These are phyloP conservation scores for Cryptococcus depauperatus DNA, from an alignment of 1,284 basidiomycete genomes.

Conservation along the genomic window DNA sequence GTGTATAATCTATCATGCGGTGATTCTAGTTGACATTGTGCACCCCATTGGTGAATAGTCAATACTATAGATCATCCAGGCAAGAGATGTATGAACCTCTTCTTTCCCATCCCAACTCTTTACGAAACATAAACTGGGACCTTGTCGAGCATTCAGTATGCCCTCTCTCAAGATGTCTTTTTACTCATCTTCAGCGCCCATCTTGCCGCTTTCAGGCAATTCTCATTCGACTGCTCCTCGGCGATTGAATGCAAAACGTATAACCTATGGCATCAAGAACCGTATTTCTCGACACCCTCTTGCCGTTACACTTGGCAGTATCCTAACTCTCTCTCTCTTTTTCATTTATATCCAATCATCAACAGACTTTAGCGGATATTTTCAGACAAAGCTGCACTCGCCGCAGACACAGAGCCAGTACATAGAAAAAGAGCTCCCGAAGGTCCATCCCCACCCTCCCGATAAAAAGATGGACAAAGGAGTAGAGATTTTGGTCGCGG, in stretches of 20 bases:
- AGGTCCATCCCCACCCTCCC: constrained; percentile 6
- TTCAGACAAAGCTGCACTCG: background rate
- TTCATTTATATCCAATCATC: constrained; percentile 4
- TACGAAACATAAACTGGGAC: background rate
- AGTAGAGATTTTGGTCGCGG: constrained; percentile 16
- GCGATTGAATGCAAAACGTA: constrained; percentile 16
- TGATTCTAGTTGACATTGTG: too few species aligned
- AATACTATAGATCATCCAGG: too few species aligned
- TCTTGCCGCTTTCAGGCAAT: constrained; percentile 3
- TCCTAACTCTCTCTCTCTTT: constrained; percentile 21
- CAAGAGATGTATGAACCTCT: too few species aligned
- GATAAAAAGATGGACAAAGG: constrained; percentile 16
- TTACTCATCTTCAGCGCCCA: background rate
- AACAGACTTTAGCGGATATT: background rate
- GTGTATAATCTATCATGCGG: too few species aligned
- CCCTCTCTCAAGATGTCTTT: background rate
- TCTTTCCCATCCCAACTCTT: too few species aligned
- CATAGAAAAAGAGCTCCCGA: background rate
- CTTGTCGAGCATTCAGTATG: background rate
- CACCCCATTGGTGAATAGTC: too few species aligned
- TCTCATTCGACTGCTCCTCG: background rate
- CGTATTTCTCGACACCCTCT: constrained; percentile 16
- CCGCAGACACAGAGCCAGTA: background rate
- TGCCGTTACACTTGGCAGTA: constrained; percentile 15
- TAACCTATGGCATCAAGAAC: constrained; percentile 26